A percentile compares a stretch with the other conserved stretches of the same genome.
phyloP scores from a whole-genome alignment of 805 yeast species.

The Ogataea parapolymorpha region DNA sequence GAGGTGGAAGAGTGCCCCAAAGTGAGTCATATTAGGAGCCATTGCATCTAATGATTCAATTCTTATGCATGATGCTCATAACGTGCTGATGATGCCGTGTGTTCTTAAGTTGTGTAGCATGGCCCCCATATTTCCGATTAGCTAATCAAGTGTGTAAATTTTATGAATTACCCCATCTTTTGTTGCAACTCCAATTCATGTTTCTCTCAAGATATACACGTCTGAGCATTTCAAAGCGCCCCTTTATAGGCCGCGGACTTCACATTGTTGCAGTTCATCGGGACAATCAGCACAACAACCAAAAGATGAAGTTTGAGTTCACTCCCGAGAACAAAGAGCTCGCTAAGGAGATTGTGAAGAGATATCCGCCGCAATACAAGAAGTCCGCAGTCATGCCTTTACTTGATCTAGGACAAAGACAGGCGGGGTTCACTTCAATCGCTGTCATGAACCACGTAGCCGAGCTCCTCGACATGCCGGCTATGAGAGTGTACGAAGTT shows the following conservation, averaged over 20 bases:
- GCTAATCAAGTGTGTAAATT: background rate
- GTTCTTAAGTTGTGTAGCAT: no score
- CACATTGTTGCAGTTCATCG: slow-evolving; percentile 61
- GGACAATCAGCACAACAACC: slow-evolving; percentile 65
- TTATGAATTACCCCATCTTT: slow-evolving; percentile 8
- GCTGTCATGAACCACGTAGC: slow-evolving; percentile 91
- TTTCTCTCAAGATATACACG: background rate
- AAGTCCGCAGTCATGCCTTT: slow-evolving; percentile 88
- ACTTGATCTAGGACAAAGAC: slow-evolving; percentile 83
- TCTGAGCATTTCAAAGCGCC: background rate
- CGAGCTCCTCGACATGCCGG: slow-evolving; percentile 79
- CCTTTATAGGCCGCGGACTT: slow-evolving; percentile 19
- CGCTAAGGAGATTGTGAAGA: slow-evolving; percentile 71
- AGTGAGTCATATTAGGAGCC: no score
- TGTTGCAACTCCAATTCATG: background rate
- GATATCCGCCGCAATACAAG: slow-evolving; percentile 83
- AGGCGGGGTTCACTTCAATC: slow-evolving; percentile 79
- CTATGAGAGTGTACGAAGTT: slow-evolving; percentile 91
- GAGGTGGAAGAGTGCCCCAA: no score
- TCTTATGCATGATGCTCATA: no score
- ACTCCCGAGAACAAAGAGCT: slow-evolving; percentile 57
- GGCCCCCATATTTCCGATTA: background rate
- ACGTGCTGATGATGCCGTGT: no score
- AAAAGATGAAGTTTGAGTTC: slow-evolving; percentile 69
- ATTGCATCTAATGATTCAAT: no score